Conservation (phyloP, 169 alveolate species). For the Eimeria brunetti region DNA sequence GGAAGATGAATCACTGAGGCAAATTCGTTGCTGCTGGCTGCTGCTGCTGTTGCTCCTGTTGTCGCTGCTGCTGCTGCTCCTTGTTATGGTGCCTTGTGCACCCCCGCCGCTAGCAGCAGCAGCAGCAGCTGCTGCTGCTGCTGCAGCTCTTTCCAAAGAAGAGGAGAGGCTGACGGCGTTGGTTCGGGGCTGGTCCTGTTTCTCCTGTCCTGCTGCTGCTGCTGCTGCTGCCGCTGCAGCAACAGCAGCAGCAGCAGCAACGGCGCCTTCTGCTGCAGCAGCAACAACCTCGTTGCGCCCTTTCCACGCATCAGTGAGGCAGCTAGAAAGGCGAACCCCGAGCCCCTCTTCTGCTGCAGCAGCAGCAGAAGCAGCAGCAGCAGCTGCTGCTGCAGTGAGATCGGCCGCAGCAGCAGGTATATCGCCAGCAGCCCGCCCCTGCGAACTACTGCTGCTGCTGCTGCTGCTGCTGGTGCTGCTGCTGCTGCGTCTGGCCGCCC, state of each 20-base stretch:
- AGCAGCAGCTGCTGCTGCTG: conserved; percentile 11
- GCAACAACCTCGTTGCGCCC: conserved; percentile 34
- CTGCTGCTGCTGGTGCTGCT: conserved; percentile 41
- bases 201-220: conserved; percentile 15
- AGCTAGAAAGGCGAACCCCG: not conserved
- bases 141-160: conserved; percentile 13
- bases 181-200: not conserved
- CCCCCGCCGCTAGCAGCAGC: conserved; percentile 5
- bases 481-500: not conserved
- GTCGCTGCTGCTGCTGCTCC: conserved; percentile 36
- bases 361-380: not conserved
- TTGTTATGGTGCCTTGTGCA: not conserved
- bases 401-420: not conserved
- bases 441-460: not conserved
- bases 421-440: not conserved
- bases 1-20: not conserved
- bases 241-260: conserved; percentile 44
- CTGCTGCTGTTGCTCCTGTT: conserved; percentile 43
- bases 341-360: not conserved
- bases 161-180: not conserved
- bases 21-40: not conserved
- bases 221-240: conserved; percentile 53
- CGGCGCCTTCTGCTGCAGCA: conserved; percentile 47
- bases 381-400: conserved; percentile 31
- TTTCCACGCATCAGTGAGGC: conserved; percentile 24